These are phyloP conservation scores for Aureobasidium sp. DNA, from an alignment of 2,329 filamentous ascomycete genomes.

Conservation along the genomic window DNA sequence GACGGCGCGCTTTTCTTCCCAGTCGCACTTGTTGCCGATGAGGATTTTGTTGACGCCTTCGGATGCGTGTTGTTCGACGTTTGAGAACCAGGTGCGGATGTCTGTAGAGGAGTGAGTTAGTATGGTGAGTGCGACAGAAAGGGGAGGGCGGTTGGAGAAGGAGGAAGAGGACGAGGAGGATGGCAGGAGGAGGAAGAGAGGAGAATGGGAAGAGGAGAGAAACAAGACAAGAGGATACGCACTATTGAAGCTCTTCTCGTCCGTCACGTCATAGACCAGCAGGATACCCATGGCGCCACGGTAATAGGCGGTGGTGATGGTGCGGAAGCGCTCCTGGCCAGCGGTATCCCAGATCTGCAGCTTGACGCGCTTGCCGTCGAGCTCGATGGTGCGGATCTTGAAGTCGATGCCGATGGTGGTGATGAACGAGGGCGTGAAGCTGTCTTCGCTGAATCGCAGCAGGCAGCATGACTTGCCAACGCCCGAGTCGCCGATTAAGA, in stretches of 20 bases:
- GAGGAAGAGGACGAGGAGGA: no score
- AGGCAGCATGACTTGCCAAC: conserved; percentile 97
- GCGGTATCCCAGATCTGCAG: conserved; percentile 99
- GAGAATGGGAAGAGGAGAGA: background rate
- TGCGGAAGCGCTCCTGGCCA: conserved; percentile 95
- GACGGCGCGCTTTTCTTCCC: conserved; percentile 96
- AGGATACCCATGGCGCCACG: conserved; percentile 96
- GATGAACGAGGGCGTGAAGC: conserved; percentile 95
- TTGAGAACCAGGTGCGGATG: conserved; percentile 98
- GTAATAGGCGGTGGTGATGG: conserved; percentile 98
- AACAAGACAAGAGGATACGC: conserved; percentile 31
- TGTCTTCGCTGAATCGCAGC: conserved; percentile 93
- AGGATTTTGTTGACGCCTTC: conserved; percentile 99
- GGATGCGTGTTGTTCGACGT: conserved; percentile 95
- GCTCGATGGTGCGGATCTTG: conserved; percentile 98
- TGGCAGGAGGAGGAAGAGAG: no score
- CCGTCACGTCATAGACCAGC: conserved; percentile 96
- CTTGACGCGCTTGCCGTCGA: conserved; percentile 98
- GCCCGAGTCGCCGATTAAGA: conserved; percentile 92
- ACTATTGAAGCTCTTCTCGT: conserved; percentile 94
- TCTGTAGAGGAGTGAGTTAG: conserved; percentile 52
- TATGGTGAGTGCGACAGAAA: conserved; percentile 11
- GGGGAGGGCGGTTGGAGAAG: no score
- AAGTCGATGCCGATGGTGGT: conserved; percentile 99
- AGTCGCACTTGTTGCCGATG: conserved; percentile 99